Evolutionary conservation across 2,329 filamentous ascomycete species (phyloP).

Genomic region (Emydomyces testavorans): DNA sequence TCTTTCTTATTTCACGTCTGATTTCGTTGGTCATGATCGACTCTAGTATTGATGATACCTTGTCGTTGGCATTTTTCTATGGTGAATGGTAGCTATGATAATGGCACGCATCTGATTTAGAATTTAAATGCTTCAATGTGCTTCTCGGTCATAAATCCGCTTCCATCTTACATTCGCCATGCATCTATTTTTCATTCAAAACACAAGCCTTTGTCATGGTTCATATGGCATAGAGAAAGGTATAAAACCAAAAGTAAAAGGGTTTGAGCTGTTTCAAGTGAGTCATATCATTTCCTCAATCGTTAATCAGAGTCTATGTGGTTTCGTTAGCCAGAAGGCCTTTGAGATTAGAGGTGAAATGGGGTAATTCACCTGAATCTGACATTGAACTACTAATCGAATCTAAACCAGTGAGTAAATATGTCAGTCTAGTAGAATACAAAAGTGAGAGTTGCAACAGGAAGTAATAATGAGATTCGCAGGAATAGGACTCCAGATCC

Average conservation of each 20-base stretch:
- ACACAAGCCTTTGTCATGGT: no score
- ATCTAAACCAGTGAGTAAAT: background rate
- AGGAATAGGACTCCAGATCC: no score
- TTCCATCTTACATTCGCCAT: no score
- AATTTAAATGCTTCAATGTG: background rate
- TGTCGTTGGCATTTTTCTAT: background rate
- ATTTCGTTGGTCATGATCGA: background rate
- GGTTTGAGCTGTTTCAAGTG: no score
- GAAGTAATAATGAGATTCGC: no score
- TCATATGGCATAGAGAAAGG: no score
- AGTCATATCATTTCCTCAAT: background rate
- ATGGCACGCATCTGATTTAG: background rate
- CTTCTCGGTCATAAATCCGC: no score
- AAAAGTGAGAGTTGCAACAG: no score
- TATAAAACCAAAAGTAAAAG: no score
- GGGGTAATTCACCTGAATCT: constrained; percentile 1
- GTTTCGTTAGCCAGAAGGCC: background rate
- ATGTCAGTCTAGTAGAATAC: no score
- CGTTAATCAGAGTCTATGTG: constrained; percentile 1
- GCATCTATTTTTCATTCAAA: no score
- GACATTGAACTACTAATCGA: background rate
- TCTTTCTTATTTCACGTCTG: background rate
- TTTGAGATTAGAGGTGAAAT: background rate
- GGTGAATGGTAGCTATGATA: constrained; percentile 5
- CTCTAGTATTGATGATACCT: background rate